Evolutionary conservation across 2,329 filamentous ascomycete species (phyloP).

Genomic region (Colletotrichum sp.): DNA sequence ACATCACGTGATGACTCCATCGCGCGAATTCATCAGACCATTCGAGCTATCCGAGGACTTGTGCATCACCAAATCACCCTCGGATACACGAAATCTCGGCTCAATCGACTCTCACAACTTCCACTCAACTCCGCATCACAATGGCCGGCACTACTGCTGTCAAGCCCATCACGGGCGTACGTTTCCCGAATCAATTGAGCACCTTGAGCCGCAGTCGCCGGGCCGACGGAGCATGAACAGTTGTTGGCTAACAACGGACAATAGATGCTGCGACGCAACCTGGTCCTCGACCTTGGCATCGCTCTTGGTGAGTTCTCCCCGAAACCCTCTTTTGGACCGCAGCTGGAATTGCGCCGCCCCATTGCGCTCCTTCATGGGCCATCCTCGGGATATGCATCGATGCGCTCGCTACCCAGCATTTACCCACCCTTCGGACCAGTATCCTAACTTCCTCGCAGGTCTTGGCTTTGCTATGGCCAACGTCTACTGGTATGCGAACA

Average conservation of each 20-base stretch:
- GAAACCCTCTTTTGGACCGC: not conserved
- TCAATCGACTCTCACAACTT: constrained; percentile 9
- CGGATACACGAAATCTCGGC: not conserved
- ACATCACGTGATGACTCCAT: constrained; percentile 16
- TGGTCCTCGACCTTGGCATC: constrained; percentile 61
- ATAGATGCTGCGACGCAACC: constrained; percentile 65
- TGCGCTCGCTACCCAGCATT: not conserved
- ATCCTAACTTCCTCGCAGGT: constrained; percentile 48
- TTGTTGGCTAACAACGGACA: constrained; percentile 37
- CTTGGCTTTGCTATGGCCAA: constrained; percentile 60
- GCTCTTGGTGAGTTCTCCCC: constrained; percentile 54
- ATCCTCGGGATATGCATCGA: not conserved
- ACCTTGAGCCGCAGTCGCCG: constrained; percentile 10
- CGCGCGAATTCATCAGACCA: constrained; percentile 21
- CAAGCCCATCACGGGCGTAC: constrained; percentile 65
- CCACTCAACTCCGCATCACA: constrained; percentile 30
- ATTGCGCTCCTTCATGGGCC: not conserved
- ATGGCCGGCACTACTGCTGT: constrained; percentile 50
- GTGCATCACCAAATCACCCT: constrained; percentile 1
- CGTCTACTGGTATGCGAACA: constrained; percentile 58
- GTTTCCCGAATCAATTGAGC: constrained; percentile 42
- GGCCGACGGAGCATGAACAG: not conserved
- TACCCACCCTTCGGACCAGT: not conserved
- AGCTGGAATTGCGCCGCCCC: not conserved
- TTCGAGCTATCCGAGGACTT: constrained; percentile 1